Evolutionary conservation across 495 filamentous ascomycete genomes (phyloP).

Genomic region (Tetracladium marchalianum): DNA sequence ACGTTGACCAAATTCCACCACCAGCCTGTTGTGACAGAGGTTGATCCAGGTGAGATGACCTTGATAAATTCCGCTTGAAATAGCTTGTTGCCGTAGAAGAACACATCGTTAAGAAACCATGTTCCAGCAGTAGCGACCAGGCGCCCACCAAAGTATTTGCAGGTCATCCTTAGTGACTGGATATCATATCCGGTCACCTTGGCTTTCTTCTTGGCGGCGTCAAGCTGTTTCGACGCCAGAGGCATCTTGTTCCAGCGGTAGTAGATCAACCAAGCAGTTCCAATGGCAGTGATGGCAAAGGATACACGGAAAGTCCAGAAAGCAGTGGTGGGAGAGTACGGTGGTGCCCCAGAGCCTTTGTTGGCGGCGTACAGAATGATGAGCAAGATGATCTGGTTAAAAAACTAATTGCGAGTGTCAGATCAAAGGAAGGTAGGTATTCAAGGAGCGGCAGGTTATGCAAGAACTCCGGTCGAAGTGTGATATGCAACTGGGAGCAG

Average conservation of each 20-base stretch:
- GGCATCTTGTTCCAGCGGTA: constrained; percentile 88
- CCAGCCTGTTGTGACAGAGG: constrained; percentile 72
- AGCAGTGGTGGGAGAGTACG: constrained; percentile 58
- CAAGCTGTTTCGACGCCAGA: constrained; percentile 56
- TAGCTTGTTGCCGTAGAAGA: constrained; percentile 97
- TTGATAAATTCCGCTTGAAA: constrained; percentile 83
- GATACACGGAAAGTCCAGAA: constrained; percentile 83
- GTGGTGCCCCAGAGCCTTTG: constrained; percentile 53
- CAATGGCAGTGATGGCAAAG: constrained; percentile 75
- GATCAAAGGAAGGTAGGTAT: too few species aligned
- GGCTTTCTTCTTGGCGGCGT: constrained; percentile 69
- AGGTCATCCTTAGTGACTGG: constrained; percentile 63
- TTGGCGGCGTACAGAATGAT: constrained; percentile 73
- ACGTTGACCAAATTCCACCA: constrained; percentile 85
- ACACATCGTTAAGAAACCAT: constrained; percentile 90
- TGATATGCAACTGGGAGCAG: too few species aligned
- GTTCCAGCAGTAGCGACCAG: constrained; percentile 72
- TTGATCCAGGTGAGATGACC: constrained; percentile 51
- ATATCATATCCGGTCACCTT: constrained; percentile 82
- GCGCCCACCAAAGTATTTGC: constrained; percentile 71
- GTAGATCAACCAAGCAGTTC: constrained; percentile 87
- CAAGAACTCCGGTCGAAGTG: too few species aligned
- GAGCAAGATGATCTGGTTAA: constrained; percentile 82
- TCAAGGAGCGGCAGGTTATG: too few species aligned
- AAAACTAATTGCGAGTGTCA: constrained; percentile 29